phyloP scores from a whole-genome alignment of 164 flowering plant species.

The Magnolia changhungtana region DNA sequence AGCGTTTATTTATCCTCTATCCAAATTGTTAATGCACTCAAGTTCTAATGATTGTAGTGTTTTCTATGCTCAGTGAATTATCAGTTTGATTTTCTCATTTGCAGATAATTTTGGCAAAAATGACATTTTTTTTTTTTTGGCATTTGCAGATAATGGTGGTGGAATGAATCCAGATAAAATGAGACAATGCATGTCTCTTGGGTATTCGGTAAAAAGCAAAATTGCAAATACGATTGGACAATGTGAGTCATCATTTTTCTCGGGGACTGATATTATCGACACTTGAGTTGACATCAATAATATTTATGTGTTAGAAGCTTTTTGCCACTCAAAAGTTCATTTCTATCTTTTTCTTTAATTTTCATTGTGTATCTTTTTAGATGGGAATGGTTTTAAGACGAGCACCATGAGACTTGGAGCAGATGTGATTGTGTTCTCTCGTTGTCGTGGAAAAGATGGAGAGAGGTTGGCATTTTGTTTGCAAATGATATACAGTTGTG shows the following conservation, averaged over 20 bases:
- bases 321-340: background rate
- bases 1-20: no score
- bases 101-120: background rate
- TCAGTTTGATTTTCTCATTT: background rate
- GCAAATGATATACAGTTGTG: background rate
- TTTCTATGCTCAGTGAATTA: no score
- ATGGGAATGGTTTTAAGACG: conserved; percentile 98
- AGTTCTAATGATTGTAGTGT: no score
- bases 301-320: background rate
- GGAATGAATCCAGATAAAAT: conserved; percentile 91
- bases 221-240: conserved; percentile 85
- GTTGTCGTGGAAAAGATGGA: conserved; percentile 63
- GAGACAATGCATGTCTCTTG: conserved; percentile 96
- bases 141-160: conserved; percentile 51
- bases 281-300: background rate
- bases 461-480: conserved; percentile 43
- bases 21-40: no score
- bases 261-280: background rate
- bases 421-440: conserved; percentile 94
- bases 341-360: background rate
- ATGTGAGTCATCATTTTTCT: conserved; percentile 42
- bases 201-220: conserved; percentile 92
- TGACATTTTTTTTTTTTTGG: background rate
- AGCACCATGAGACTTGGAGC: conserved; percentile 99
- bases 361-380: conserved; percentile 26